These are phyloP conservation scores for Trametes meyenii DNA, from an alignment of 768 basidiomycete species.

Conservation along the genomic window DNA sequence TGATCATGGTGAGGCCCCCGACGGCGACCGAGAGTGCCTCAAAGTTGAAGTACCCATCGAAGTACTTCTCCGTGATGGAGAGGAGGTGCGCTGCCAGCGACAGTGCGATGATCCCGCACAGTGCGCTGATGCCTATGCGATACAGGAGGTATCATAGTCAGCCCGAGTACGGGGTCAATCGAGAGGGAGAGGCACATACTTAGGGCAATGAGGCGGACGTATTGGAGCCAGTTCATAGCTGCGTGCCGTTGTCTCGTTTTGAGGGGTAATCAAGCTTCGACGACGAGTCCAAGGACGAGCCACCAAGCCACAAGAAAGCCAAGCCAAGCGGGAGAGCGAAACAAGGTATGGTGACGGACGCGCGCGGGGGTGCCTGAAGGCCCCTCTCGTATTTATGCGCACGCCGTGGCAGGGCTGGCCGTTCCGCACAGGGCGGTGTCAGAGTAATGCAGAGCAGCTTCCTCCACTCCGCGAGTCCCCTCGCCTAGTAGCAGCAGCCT, in stretches of 20 bases:
- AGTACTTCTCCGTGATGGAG: conserved; percentile 11
- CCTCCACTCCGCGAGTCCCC: no score
- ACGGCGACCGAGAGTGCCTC: conserved; percentile 26
- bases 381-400: no score
- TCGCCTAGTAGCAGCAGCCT: no score
- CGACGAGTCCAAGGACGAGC: no score
- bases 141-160: neutral
- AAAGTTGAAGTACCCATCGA: conserved; percentile 20
- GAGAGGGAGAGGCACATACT: conserved; percentile 11
- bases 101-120: conserved; percentile 20
- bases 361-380: no score
- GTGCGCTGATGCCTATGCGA: conserved; percentile 2
- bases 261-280: no score
- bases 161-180: neutral
- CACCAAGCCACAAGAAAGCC: no score
- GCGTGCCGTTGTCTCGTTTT: neutral
- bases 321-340: no score
- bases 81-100: conserved; percentile 16
- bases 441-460: no score
- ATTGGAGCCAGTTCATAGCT: conserved; percentile 15
- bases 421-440: no score
- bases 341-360: no score
- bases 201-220: conserved; percentile 18
- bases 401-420: no score
- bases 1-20: conserved; percentile 25